Evolutionary conservation across 2,329 filamentous ascomycete species (phyloP).

Genomic region (Aspergillus intermedius): DNA sequence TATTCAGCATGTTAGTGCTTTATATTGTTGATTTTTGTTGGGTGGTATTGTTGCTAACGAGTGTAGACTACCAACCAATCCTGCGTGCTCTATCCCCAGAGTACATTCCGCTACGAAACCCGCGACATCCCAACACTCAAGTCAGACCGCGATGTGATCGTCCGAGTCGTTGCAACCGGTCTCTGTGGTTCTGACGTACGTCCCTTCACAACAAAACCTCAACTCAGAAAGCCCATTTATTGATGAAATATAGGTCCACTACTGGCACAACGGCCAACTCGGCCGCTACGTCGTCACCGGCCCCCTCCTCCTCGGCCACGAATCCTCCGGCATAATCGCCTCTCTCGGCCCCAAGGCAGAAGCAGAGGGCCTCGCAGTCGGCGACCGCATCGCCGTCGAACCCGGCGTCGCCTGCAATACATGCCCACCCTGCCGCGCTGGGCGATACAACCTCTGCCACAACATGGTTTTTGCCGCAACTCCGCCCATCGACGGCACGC

Average conservation of each 20-base stretch:
- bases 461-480: constrained; percentile 85
- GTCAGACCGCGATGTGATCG: constrained; percentile 60
- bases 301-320: constrained; percentile 53
- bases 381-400: constrained; percentile 69
- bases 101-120: constrained; percentile 16
- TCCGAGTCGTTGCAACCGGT: constrained; percentile 72
- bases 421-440: constrained; percentile 66
- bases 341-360: constrained; percentile 50
- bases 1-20: no score
- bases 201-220: background rate
- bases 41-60: constrained; percentile 9
- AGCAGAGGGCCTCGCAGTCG: constrained; percentile 50
- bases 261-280: constrained; percentile 35
- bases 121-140: constrained; percentile 13
- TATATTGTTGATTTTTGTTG: no score
- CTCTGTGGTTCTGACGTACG: constrained; percentile 76
- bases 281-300: constrained; percentile 29
- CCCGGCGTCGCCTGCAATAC: constrained; percentile 63
- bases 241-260: constrained; percentile 25
- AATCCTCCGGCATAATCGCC: constrained; percentile 59
- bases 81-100: background rate
- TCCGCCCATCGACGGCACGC: constrained; percentile 76
- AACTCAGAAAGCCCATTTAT: no score
- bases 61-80: background rate
- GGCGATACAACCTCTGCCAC: constrained; percentile 79